Percentiles rank a stretch among this genome's conserved stretches.
These are phyloP conservation scores for Wallemia mellicola DNA, from an alignment of 1,284 basidiomycete genomes.

Conservation along the genomic window DNA sequence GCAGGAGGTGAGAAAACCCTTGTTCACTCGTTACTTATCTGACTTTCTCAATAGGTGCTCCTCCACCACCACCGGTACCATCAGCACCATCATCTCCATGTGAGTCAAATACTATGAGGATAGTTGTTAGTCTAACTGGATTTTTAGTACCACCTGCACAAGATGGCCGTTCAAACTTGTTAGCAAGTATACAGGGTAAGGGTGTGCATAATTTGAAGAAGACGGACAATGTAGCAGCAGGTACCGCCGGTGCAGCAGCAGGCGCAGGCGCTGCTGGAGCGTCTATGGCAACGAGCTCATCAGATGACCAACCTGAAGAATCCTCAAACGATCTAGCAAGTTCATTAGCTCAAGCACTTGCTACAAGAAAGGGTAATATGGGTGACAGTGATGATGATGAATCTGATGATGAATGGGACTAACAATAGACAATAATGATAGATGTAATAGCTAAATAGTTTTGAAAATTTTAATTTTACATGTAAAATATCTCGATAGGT, in stretches of 20 bases:
- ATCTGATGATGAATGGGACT: constrained; percentile 63
- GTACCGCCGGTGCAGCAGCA: constrained; percentile 17
- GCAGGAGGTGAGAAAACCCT: neutral
- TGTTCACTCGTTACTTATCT: neutral
- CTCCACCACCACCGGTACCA: constrained; percentile 2
- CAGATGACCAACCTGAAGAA: constrained; percentile 13
- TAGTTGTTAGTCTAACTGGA: neutral
- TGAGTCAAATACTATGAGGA: neutral
- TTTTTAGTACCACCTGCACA: neutral
- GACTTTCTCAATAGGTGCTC: neutral
- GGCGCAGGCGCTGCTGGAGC: constrained; percentile 9
- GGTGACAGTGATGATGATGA: constrained; percentile 73
- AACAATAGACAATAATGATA: constrained; percentile 1
- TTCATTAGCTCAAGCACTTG: constrained; percentile 33
- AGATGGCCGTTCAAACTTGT: constrained; percentile 27
- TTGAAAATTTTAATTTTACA: too few species aligned
- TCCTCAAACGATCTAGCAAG: constrained; percentile 25
- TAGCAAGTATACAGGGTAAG: constrained; percentile 36
- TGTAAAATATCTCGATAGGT: too few species aligned
- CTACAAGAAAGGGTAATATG: constrained; percentile 57
- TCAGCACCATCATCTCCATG: neutral
- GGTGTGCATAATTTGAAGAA: constrained; percentile 44
- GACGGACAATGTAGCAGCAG: constrained; percentile 22
- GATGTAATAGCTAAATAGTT: too few species aligned
- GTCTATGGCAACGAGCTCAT: constrained; percentile 6